These are phyloP conservation scores for Stereocaulon alpinum DNA, from an alignment of 495 filamentous ascomycete species.

Conservation along the genomic window DNA sequence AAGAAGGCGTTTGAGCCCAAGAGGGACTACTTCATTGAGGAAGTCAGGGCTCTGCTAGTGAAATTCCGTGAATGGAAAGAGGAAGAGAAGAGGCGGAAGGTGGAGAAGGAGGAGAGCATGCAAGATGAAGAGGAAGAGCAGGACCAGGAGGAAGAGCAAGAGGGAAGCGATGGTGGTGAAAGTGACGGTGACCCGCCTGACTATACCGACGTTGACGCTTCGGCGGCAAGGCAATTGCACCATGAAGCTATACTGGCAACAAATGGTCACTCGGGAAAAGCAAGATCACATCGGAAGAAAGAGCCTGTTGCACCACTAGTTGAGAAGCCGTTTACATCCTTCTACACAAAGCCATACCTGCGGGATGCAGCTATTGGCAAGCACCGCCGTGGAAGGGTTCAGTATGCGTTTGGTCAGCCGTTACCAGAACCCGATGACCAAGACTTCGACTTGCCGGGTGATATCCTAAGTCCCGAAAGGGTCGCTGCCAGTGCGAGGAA, in stretches of 20 bases:
- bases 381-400: slow-evolving; percentile 44
- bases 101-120: slow-evolving; percentile 51
- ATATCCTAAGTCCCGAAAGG: slow-evolving; percentile 56
- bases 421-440: slow-evolving; percentile 58
- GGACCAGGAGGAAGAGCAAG: slow-evolving; percentile 35
- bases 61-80: slow-evolving; percentile 85
- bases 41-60: slow-evolving; percentile 66
- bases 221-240: slow-evolving; percentile 60
- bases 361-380: slow-evolving; percentile 63
- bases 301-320: slow-evolving; percentile 12
- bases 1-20: slow-evolving; percentile 82
- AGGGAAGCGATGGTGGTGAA: slow-evolving; percentile 22
- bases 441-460: slow-evolving; percentile 67
- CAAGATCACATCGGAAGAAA: slow-evolving; percentile 12
- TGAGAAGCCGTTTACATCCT: slow-evolving; percentile 67
- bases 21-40: slow-evolving; percentile 67
- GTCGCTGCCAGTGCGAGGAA: slow-evolving; percentile 55
- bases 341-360: slow-evolving; percentile 66
- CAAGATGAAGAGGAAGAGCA: slow-evolving; percentile 27
- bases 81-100: slow-evolving; percentile 73
- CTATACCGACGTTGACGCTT: slow-evolving; percentile 62
- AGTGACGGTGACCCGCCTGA: slow-evolving; percentile 47
- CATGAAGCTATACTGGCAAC: slow-evolving; percentile 51
- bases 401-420: slow-evolving; percentile 67
- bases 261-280: slow-evolving; percentile 3